These are phyloP conservation scores for Apiospora marii DNA, from an alignment of 2,329 filamentous ascomycete species.

Conservation along the genomic window DNA sequence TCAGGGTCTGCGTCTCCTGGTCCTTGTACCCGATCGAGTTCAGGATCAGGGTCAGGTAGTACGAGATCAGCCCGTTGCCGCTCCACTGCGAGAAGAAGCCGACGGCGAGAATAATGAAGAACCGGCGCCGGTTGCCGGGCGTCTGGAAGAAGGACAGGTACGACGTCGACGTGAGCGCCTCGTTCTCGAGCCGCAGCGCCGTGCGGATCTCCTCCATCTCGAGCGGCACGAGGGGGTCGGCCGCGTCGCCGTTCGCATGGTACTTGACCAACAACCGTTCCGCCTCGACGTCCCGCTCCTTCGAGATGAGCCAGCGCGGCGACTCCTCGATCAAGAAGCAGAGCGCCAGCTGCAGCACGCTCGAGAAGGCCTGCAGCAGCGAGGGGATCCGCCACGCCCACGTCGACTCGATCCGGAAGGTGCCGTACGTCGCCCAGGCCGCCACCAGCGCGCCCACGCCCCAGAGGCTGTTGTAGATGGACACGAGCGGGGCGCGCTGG, in stretches of 20 bases:
- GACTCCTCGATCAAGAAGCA: conserved; percentile 52
- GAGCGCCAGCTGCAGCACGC: conserved; percentile 45
- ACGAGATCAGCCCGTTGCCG: conserved; percentile 39
- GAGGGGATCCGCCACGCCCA: conserved; percentile 54
- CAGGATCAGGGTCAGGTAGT: conserved; percentile 48
- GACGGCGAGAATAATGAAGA: conserved; percentile 26
- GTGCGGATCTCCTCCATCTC: conserved; percentile 54
- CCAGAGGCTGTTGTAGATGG: conserved; percentile 50
- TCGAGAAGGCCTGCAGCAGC: conserved; percentile 52
- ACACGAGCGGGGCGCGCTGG: conserved; percentile 38
- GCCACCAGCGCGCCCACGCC: conserved; percentile 42
- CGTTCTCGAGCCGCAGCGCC: conserved; percentile 52
- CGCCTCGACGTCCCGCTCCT: conserved; percentile 47
- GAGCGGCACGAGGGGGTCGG: conserved; percentile 43
- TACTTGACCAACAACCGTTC: conserved; percentile 37
- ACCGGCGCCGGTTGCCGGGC: conserved; percentile 30
- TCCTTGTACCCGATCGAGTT: conserved; percentile 40
- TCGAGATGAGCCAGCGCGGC: conserved; percentile 53
- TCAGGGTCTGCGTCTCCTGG: conserved; percentile 39
- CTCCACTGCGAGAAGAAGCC: conserved; percentile 29
- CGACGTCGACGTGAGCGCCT: conserved; percentile 40
- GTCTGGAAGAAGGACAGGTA: conserved; percentile 35
- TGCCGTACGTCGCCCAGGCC: conserved; percentile 34
- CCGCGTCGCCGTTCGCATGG: conserved; percentile 41
- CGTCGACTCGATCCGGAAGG: conserved; percentile 29